These are phyloP conservation scores for Colletotrichum sp. DNA, from an alignment of 2,329 filamentous ascomycete species.

Conservation along the genomic window DNA sequence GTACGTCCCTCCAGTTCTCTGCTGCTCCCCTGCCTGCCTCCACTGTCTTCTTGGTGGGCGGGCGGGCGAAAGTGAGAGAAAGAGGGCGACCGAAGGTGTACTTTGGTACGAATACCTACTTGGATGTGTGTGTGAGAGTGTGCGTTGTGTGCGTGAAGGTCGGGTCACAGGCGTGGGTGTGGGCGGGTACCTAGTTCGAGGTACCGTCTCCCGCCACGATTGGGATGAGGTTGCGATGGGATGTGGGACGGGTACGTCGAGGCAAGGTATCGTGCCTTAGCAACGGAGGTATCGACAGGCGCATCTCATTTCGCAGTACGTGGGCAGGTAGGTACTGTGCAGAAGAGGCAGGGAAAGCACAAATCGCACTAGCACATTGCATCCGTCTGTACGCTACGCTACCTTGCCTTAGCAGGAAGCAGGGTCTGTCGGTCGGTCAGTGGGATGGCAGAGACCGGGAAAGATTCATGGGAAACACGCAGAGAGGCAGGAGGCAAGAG, in stretches of 20 bases:
- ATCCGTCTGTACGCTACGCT: neutral
- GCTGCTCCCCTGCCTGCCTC: neutral
- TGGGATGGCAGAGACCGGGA: neutral
- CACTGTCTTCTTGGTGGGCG: neutral
- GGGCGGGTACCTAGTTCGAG: conserved; percentile 12
- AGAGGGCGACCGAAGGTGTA: neutral
- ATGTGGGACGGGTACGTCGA: neutral
- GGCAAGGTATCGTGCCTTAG: neutral
- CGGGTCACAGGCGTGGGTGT: neutral
- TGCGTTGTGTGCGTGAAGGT: neutral
- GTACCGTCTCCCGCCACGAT: neutral
- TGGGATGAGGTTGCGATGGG: neutral
- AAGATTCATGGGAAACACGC: conserved; percentile 2
- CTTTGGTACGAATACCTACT: neutral
- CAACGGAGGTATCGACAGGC: neutral
- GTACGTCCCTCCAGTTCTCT: neutral
- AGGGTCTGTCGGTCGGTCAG: neutral
- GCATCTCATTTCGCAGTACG: neutral
- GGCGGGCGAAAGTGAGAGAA: neutral
- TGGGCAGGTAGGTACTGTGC: neutral
- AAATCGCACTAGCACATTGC: neutral
- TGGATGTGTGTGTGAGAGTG: neutral
- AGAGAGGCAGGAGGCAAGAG: neutral
- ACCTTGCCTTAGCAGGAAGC: neutral
- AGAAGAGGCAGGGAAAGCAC: neutral